phyloP scores from a whole-genome alignment of 495 filamentous ascomycete genomes.

The Penicillium robsamsonii region DNA sequence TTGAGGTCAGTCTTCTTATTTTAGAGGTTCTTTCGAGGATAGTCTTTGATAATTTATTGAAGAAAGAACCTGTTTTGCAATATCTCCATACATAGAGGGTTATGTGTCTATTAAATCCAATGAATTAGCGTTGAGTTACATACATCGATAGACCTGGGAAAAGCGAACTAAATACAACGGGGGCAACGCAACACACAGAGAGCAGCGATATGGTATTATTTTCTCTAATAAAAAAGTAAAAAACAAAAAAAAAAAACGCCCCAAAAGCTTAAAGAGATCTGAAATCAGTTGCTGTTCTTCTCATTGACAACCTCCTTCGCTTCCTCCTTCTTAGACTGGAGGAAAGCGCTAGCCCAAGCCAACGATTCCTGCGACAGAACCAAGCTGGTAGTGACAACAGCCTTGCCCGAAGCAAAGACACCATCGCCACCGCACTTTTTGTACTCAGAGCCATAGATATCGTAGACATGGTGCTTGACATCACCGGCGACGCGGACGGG shows the following conservation, averaged over 20 bases:
- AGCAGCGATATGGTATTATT: constrained; percentile 23
- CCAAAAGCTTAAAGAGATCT: constrained; percentile 7
- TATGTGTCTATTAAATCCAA: neutral
- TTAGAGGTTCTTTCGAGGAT: neutral
- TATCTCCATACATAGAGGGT: neutral
- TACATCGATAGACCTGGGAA: neutral
- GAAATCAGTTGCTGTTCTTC: constrained; percentile 42
- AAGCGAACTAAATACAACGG: neutral
- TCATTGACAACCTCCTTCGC: constrained; percentile 55
- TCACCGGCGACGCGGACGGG: constrained; percentile 65
- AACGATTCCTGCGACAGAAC: constrained; percentile 68
- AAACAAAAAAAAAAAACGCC: constrained; percentile 12
- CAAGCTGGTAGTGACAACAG: constrained; percentile 69
- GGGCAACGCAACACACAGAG: neutral
- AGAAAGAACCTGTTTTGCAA: neutral
- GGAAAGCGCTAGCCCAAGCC: constrained; percentile 52
- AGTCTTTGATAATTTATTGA: neutral
- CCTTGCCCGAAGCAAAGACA: constrained; percentile 66
- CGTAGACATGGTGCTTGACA: constrained; percentile 71
- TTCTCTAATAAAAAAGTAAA: constrained; percentile 23
- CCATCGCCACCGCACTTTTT: constrained; percentile 73
- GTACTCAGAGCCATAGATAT: constrained; percentile 70
- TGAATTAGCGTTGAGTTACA: neutral
- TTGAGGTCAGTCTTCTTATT: neutral
- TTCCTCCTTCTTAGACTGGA: constrained; percentile 61